Evolutionary conservation across 768 basidiomycete species (phyloP).

Genomic region (Suillus luteus): DNA sequence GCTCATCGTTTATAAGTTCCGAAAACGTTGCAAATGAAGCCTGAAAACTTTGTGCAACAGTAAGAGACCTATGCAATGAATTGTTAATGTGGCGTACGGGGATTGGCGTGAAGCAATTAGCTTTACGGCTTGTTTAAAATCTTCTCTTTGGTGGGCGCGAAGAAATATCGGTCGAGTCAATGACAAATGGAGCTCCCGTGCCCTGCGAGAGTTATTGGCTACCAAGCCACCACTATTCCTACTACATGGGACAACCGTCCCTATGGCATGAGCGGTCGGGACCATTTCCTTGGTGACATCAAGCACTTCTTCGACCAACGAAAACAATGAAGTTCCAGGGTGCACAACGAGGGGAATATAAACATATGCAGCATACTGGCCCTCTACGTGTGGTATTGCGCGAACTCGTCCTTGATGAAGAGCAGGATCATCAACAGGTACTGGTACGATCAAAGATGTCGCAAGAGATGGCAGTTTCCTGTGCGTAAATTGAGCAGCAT

Average conservation of each 20-base stretch:
- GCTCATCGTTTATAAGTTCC: slow-evolving; percentile 77
- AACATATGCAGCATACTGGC: slow-evolving; percentile 81
- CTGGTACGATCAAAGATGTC: slow-evolving; percentile 44
- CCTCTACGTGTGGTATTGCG: slow-evolving; percentile 77
- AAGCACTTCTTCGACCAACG: slow-evolving; percentile 48
- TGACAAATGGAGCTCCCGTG: slow-evolving; percentile 74
- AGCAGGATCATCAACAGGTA: slow-evolving; percentile 71
- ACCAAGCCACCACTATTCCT: slow-evolving; percentile 9
- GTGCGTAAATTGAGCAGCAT: slow-evolving; percentile 11
- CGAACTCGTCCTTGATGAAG: slow-evolving; percentile 85
- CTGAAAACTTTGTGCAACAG: slow-evolving; percentile 52
- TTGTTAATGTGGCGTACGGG: slow-evolving; percentile 40
- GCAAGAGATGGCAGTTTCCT: slow-evolving; percentile 70
- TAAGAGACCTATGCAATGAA: slow-evolving; percentile 11
- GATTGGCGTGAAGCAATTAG: slow-evolving; percentile 45
- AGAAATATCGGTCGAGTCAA: slow-evolving; percentile 82
- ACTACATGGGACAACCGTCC: slow-evolving; percentile 20
- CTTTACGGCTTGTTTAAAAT: slow-evolving; percentile 64
- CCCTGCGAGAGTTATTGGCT: slow-evolving; percentile 18
- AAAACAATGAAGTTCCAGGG: slow-evolving; percentile 44
- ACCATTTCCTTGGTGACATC: slow-evolving; percentile 44
- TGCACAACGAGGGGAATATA: slow-evolving; percentile 64
- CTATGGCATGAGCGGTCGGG: slow-evolving; percentile 51
- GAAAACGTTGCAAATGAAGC: slow-evolving; percentile 74
- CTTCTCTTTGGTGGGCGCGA: slow-evolving; percentile 76